Evolutionary conservation across 2,329 filamentous ascomycete genomes (phyloP), one percentile per base, ranked within the genome.

Genomic region (Talaromyces sp.): DNA sequence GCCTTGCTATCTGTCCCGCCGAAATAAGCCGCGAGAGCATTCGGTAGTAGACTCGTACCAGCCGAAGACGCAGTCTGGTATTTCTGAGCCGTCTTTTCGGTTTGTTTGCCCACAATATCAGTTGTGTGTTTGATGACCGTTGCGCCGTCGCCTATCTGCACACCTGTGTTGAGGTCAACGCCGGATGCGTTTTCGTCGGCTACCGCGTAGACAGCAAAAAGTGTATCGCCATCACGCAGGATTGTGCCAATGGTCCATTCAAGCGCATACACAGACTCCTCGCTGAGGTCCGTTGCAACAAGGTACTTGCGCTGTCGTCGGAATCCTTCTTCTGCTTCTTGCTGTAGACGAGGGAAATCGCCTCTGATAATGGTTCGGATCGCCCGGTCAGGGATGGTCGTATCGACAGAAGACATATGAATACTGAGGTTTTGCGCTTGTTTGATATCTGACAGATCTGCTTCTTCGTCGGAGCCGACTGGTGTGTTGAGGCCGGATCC

Each of bases 221-320:
- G 84, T 0, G 94, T 98, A 75, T 99, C 95, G 8, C 95, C 95
- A 71, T 98, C 93, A 58, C 95, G 87, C 35, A 99, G 83, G 6
- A 98, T 93, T 0, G 94, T 98, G 8, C 95, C 95, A 64, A 99
- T 93, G 0, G 94, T 95, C 95, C 95, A 99, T 77, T 99, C 95
- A 37, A 99, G 83, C 1, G 95, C 95, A 76, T 98, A 96, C 7
- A 92, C 91, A 4, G 94, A 93, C 79, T 99, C 95, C 43, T 95
- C 91, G 70, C 93, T 97, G 3, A 98, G 81, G 77, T 99, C 95
- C 0, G 92, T 97, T 3, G 95, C 94, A n/a, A 97, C 93, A 17
- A 99, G 82, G 74, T 98, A 99, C 72, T 95, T 96, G 62, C 95
- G 87, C 67, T 94, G 86, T 62, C 91, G 87, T 59, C 91, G 87